Conservation (phyloP, 805 yeast species). For the Saccharomycopsis capsularis region DNA sequence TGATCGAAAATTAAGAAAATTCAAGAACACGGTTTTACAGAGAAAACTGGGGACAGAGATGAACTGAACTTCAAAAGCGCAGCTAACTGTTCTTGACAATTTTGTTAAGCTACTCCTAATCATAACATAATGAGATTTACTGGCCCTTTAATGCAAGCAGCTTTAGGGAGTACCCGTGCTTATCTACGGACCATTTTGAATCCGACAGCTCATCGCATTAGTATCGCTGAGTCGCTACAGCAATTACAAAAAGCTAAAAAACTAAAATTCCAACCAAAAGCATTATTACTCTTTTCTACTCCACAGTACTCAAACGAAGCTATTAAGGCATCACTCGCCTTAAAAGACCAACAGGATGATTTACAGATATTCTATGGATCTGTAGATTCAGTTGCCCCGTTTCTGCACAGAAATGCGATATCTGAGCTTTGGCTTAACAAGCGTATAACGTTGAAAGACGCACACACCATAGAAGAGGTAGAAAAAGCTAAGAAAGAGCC, state of each 20-base stretch:
- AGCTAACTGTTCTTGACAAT: too few species aligned
- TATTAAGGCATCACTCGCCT: background rate
- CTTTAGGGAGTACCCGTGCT: constrained; percentile 6
- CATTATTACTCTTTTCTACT: constrained; percentile 13
- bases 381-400: constrained; percentile 20
- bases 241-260: background rate
- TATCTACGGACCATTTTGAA: constrained; percentile 11
- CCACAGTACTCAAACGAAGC: constrained; percentile 6
- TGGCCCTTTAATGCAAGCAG: too few species aligned
- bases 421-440: constrained; percentile 16
- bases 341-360: constrained; percentile 3
- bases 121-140: too few species aligned
- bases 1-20: too few species aligned
- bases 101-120: too few species aligned
- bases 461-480: constrained; percentile 4
- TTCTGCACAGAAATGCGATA: constrained; percentile 9
- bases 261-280: constrained; percentile 6
- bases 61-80: too few species aligned
- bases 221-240: background rate
- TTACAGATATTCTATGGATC: constrained; percentile 16
- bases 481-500: background rate
- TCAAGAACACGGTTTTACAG: too few species aligned
- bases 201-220: background rate
- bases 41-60: too few species aligned
- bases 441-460: background rate